Base-by-base conservation (phyloP, 306 rosid species). In the Vigna mungo region DNA sequence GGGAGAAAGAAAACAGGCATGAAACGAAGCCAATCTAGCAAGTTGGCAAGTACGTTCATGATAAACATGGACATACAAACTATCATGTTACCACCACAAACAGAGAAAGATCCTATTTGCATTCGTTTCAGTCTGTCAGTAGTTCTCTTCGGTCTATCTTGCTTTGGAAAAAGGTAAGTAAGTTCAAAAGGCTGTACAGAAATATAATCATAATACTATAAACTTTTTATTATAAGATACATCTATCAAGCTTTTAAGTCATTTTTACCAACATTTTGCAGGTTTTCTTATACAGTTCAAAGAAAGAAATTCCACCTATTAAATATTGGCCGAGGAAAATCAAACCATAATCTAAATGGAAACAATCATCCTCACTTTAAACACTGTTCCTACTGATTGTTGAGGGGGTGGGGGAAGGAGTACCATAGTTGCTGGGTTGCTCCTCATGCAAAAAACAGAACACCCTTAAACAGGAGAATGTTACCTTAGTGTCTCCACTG, bases 401-500 rank as follows among this genome's bases (percentile, higher is more conserved):
- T 30, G 34, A 30, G 41, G 9, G 41, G 2, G 41, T 36, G 8
- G 74, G 44, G 4, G 8, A 9, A 1, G 25, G n/a, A n/a, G 32
- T 11, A 49, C 7, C 63, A 18, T 17, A 7, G 48, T 18, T 27
- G 14, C 62, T 39, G 18, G 1, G 25, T 20, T 25, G 15, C 49
- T 53, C 21, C 54, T 14, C 69, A 1, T 58, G 65, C 71, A 20
- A 68, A 51, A 81, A 75, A 68, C 20, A 34, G 6, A 5, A 5
- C 48, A 37, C 71, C 80, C 65, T 59, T 56, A 52, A 62, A 11
- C 52, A 73, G 77, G 72, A 63, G 12, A 73, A 70, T 37, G 60
- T 83, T 86, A 94, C 98, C 92, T 95, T 89, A n/a, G 98, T 95
- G 80, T 95, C 98, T 64, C 96, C 98, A 77, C 85, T 82, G 85